Percentiles rank a stretch among this genome's conserved stretches.
These are phyloP conservation scores for Sphaerosporella brunnea DNA, from an alignment of 495 filamentous ascomycete genomes.

Conservation along the genomic window DNA sequence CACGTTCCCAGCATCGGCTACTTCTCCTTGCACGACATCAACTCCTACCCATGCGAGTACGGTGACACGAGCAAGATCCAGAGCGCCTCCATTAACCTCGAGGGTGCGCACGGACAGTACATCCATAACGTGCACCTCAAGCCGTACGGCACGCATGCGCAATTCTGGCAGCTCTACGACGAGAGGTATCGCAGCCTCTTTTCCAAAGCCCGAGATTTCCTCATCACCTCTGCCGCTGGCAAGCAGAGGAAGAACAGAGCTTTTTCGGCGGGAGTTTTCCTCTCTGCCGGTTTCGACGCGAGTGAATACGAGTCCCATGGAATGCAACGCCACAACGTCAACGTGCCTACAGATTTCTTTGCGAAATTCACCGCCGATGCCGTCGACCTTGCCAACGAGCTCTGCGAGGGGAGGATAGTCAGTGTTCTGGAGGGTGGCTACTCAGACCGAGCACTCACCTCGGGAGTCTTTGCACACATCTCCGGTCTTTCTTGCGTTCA, in stretches of 20 bases:
- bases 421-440: slow-evolving; percentile 94
- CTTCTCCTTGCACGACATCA: slow-evolving; percentile 92
- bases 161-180: slow-evolving; percentile 81
- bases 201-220: slow-evolving; percentile 58
- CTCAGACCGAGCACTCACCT: slow-evolving; percentile 73
- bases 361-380: slow-evolving; percentile 75
- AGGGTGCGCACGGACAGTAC: slow-evolving; percentile 77
- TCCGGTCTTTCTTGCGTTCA: slow-evolving; percentile 50
- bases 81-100: slow-evolving; percentile 80
- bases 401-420: slow-evolving; percentile 68
- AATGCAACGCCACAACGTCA: slow-evolving; percentile 89
- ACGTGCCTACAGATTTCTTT: slow-evolving; percentile 94
- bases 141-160: slow-evolving; percentile 57
- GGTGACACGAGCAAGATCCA: slow-evolving; percentile 79
- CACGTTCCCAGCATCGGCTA: slow-evolving; percentile 50
- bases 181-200: slow-evolving; percentile 56
- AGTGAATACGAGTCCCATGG: slow-evolving; percentile 79
- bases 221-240: slow-evolving; percentile 40
- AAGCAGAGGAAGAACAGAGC: slow-evolving; percentile 34
- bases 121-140: slow-evolving; percentile 95
- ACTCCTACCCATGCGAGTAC: slow-evolving; percentile 84
- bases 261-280: slow-evolving; percentile 73
- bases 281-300: slow-evolving; percentile 92
- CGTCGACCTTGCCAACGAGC: slow-evolving; percentile 63
- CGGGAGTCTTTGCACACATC: slow-evolving; percentile 74